Evolutionary conservation across 306 rosid species (phyloP).

Genomic region (Dicorynia guianensis): DNA sequence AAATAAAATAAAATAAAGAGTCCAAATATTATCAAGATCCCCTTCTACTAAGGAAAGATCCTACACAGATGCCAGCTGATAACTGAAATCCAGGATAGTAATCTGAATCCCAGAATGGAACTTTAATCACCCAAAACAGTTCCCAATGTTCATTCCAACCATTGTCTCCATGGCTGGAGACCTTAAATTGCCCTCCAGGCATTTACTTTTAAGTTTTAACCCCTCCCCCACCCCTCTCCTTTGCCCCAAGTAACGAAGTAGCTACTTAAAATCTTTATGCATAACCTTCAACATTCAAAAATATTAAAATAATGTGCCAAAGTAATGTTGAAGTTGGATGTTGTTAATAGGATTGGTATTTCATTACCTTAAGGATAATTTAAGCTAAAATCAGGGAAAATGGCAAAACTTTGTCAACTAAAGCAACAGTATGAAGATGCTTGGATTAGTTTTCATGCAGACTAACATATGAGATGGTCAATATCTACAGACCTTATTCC

Average conservation of each 20-base stretch:
- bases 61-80: not conserved
- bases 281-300: no score
- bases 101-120: not conserved
- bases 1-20: no score
- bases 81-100: not conserved
- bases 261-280: not conserved
- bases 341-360: not conserved
- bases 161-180: no score
- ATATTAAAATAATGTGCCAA: not conserved
- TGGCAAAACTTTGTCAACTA: not conserved
- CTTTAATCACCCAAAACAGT: no score
- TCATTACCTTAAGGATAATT: not conserved
- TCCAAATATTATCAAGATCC: not conserved
- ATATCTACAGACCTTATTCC: not conserved
- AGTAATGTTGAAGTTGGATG: not conserved
- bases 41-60: not conserved
- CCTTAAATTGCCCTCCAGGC: no score
- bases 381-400: not conserved
- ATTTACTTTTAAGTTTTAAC: no score
- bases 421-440: not conserved
- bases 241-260: not conserved
- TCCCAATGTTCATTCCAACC: no score
- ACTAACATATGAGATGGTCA: not conserved
- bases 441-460: not conserved
- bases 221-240: not conserved